phyloP scores from a whole-genome alignment of 2,329 filamentous ascomycete genomes.

The Sarocladium kiliense region DNA sequence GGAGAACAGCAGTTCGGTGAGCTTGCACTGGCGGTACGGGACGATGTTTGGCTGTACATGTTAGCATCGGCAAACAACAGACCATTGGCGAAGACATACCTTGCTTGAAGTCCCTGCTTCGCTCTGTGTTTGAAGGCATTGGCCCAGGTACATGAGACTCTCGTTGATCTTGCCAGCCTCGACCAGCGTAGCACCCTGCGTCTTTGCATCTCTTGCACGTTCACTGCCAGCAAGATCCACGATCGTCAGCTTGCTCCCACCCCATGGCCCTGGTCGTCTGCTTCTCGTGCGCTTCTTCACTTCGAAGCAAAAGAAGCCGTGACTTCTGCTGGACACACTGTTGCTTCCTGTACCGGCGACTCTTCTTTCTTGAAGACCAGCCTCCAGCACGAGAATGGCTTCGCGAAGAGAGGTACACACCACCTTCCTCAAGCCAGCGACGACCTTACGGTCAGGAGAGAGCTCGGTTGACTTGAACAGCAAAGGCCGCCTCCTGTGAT shows the following conservation, averaged over 20 bases:
- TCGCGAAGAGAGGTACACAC: conserved; percentile 79
- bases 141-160: conserved; percentile 95
- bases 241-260: conserved; percentile 74
- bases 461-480: conserved; percentile 89
- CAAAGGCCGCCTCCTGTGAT: conserved; percentile 69
- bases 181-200: conserved; percentile 82
- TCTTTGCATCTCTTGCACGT: conserved; percentile 88
- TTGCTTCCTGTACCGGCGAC: conserved; percentile 92
- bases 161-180: conserved; percentile 99
- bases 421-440: conserved; percentile 85
- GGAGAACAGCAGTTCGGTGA: conserved; percentile 81
- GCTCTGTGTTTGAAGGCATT: conserved; percentile 93
- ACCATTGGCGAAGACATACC: conserved; percentile 49
- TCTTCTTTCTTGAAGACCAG: conserved; percentile 78
- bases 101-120: conserved; percentile 69
- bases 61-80: not conserved
- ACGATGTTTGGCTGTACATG: conserved; percentile 60
- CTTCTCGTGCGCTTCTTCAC: conserved; percentile 69
- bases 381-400: conserved; percentile 83
- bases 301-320: conserved; percentile 94
- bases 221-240: conserved; percentile 94
- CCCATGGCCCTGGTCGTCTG: conserved; percentile 56
- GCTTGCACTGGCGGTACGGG: conserved; percentile 77
- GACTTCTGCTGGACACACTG: conserved; percentile 84
- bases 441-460: conserved; percentile 87